Evolutionary conservation across 345 rosid genomes (phyloP), one percentile per base, ranked within the genome.

Genomic region (Murraya paniculata): DNA sequence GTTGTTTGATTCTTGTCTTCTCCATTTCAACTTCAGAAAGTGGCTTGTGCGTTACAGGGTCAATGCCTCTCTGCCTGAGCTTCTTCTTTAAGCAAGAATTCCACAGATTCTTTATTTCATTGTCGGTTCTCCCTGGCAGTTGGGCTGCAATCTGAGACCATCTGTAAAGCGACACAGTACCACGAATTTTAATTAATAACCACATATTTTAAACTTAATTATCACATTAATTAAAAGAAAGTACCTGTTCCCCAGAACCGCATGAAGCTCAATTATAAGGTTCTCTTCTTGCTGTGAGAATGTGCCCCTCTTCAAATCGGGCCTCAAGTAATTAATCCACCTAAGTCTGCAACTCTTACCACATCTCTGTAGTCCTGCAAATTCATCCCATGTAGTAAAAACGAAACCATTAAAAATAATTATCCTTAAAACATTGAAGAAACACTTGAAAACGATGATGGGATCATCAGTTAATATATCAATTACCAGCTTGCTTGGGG

Each of bases 311-410:
- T 95, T 95, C 83, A 95, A 90, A 89, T 95, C 99, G 73, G 99
- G 99, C 86, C 99, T 89, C 79, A 95, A 66, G 86, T 95, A 93
- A 78, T 95, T 95, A 77, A 95, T 95, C 98, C 98, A 95, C 78
- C 98, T 90, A 73, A 95, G 84, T 77, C 98, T 89, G 83, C 98
- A 95, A 78, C 98, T 95, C 82, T 95, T 95, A n/a, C 98, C 98
- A 81, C 98, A 95, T 81, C 98, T 90, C 72, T 93, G 98, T 71
- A 95, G 76, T 60, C 98, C 98, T 95, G 91, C 45, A 39, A 75
- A 72, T 68, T 57, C 41, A 68, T 53, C 25, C 36, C 35, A 57
- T 45, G 21, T 48, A 33, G 9, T 41, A 62, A 62, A 30, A 59
- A 22, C 64, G 38, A 65, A 25, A 27, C 1, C 33, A 64, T 45